Conservation (phyloP, 176 grass and related monocot genomes). For the Aegilops speltoides region DNA sequence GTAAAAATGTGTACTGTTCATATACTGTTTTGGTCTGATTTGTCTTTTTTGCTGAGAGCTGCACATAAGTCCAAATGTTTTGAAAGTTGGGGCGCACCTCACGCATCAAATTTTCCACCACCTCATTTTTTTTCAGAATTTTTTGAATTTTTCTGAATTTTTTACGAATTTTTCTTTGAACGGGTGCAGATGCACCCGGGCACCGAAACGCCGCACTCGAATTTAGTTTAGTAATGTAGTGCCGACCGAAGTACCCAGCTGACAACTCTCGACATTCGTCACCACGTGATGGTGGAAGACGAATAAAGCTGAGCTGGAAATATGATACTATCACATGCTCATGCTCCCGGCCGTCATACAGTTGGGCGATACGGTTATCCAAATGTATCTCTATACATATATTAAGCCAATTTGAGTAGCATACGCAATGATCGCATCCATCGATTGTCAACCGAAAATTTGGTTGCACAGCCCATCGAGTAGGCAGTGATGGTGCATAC, state of each 20-base stretch:
- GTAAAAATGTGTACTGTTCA: no score
- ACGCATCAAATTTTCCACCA: no score
- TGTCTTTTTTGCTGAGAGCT: no score
- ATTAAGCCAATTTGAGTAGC: not conserved
- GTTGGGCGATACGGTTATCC: not conserved
- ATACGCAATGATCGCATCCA: not conserved
- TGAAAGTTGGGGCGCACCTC: no score
- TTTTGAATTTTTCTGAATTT: no score
- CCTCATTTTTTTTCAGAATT: no score
- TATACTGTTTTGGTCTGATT: no score
- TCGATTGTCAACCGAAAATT: slow-evolving; percentile 5
- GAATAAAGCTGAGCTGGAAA: slow-evolving; percentile 2
- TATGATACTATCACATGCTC: not conserved
- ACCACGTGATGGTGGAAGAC: not conserved
- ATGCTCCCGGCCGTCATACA: not conserved
- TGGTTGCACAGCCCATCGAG: not conserved
- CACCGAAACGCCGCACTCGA: no score
- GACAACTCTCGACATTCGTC: not conserved
- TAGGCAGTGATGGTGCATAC: not conserved
- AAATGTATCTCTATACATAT: not conserved
- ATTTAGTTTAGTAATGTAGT: no score
- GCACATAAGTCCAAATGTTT: no score
- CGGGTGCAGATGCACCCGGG: no score
- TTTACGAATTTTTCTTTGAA: no score
- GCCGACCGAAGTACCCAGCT: not conserved